Evolutionary conservation across 441 rosid species (phyloP), one percentile per base, ranked within the genome.

Genomic region (Francoa sonchifolia): DNA sequence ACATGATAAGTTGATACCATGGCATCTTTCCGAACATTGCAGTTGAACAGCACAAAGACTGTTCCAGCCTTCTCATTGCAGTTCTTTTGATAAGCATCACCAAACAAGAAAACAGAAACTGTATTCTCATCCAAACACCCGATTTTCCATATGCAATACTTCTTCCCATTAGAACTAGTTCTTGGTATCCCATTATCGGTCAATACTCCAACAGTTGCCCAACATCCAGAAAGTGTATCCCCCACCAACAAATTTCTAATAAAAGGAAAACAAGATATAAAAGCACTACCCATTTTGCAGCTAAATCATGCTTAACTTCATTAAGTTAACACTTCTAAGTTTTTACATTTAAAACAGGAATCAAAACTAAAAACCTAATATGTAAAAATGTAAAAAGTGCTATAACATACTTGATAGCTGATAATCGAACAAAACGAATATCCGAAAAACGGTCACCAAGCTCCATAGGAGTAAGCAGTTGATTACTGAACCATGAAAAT

Each of bases 131-230:
- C 76, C 53, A 90, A 59, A 59, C 82, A 58, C 43, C 95, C 73
- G 35, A 86, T 15, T 58, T 76, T 86, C 87, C 96, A 86, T 20
- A 86, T 73, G 43, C 62, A 54, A 60, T 80, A 86, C 56, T 56
- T 55, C 70, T 90, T 74, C 34, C 99, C 88, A 0, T 59, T 69
- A 14, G 95, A 80, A 59, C 90, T 86, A 35, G 79, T 80, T 72
- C 46, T 78, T 13, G 79, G 73, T 42, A 38, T 58, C 33, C 96
- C 95, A 59, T 70, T 83, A 70, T 86, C 96, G 9, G 62, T 62
- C 63, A 86, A 58, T 14, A 90, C 86, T 48, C 84, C 95, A 50
- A 75, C 68, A 27, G 95, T 90, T 8, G 92, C 93, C 99, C 95
- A 86, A 57, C 76, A 78, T 9, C 99, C 95, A 3, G 80, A 61